A percentile compares a stretch with the other conserved stretches of the same genome.
These are phyloP conservation scores for Hemisphaericaspora nanyangensis DNA, from an alignment of 805 yeast genomes.

Conservation along the genomic window DNA sequence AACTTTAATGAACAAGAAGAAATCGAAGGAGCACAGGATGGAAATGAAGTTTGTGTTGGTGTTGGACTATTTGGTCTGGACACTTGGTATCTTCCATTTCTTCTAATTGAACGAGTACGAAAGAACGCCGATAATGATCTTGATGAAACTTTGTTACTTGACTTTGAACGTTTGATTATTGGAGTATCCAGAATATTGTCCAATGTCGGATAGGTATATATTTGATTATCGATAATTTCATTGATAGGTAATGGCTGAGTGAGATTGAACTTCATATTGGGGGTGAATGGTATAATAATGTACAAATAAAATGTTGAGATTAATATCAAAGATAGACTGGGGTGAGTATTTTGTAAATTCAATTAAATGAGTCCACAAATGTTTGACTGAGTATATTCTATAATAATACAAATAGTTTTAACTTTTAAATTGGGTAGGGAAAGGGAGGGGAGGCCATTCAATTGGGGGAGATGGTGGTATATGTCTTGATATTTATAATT, in stretches of 20 bases:
- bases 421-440: no score
- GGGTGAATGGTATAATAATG: slow-evolving; percentile 1
- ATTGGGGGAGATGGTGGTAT: no score
- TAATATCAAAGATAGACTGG: slow-evolving; percentile 20
- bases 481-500: no score
- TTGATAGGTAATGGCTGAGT: slow-evolving; percentile 24
- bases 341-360: slow-evolving; percentile 14
- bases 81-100: not conserved
- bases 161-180: slow-evolving; percentile 14
- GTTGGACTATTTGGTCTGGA: slow-evolving; percentile 1
- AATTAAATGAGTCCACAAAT: not conserved
- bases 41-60: not conserved
- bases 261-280: slow-evolving; percentile 10
- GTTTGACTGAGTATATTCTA: no score
- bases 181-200: slow-evolving; percentile 6
- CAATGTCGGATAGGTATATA: slow-evolving; percentile 15
- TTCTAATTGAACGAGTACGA: not conserved
- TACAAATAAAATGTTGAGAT: slow-evolving; percentile 3
- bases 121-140: slow-evolving; percentile 4
- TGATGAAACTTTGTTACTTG: slow-evolving; percentile 1
- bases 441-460: no score
- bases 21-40: slow-evolving; percentile 8
- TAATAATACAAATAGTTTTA: no score
- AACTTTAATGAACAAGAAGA: slow-evolving; percentile 3
- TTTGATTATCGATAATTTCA: slow-evolving; percentile 15